Percentiles rank a stretch among this genome's conserved stretches.
Evolutionary conservation across 257 asterid species (phyloP).

Genomic region (Lavandula angustifolia): DNA sequence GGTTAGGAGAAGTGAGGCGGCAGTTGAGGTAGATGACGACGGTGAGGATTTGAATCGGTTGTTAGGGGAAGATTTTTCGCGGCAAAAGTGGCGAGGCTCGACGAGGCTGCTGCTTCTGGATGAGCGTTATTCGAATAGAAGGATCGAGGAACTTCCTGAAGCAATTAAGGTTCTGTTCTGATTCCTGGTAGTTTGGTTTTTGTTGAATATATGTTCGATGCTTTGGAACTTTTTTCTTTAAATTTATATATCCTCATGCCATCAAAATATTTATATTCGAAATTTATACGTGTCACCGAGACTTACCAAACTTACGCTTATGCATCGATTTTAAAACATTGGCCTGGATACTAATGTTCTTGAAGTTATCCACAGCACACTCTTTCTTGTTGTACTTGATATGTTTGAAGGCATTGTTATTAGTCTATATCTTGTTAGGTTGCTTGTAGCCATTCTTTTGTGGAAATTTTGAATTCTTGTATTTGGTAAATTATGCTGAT

Average conservation of each 20-base stretch:
- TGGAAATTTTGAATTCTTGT: slow-evolving; percentile 18
- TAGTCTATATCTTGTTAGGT: background rate
- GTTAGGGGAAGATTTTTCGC: slow-evolving; percentile 55
- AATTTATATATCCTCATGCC: too few relatives aligned
- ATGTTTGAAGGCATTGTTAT: slow-evolving; percentile 6
- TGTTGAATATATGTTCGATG: background rate
- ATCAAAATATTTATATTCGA: too few relatives aligned
- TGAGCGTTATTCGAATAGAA: slow-evolving; percentile 54
- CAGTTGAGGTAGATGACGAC: slow-evolving; percentile 68
- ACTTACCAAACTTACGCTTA: too few relatives aligned
- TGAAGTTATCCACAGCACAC: background rate
- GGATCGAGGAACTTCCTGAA: slow-evolving; percentile 72
- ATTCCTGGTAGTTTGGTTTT: background rate
- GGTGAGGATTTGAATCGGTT: slow-evolving; percentile 57
- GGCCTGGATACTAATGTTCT: slow-evolving; percentile 6
- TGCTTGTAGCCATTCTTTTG: slow-evolving; percentile 3
- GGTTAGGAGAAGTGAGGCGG: slow-evolving; percentile 53
- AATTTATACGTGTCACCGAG: too few relatives aligned
- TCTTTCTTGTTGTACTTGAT: slow-evolving; percentile 2
- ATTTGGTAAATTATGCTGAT: background rate
- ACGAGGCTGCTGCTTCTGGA: slow-evolving; percentile 87
- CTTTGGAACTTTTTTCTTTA: too few relatives aligned
- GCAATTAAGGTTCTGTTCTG: slow-evolving; percentile 69
- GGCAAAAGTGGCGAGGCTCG: slow-evolving; percentile 73
- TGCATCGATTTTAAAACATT: too few relatives aligned